These are phyloP conservation scores for Xylaria intraflava DNA, from an alignment of 495 filamentous ascomycete genomes.

Conservation along the genomic window DNA sequence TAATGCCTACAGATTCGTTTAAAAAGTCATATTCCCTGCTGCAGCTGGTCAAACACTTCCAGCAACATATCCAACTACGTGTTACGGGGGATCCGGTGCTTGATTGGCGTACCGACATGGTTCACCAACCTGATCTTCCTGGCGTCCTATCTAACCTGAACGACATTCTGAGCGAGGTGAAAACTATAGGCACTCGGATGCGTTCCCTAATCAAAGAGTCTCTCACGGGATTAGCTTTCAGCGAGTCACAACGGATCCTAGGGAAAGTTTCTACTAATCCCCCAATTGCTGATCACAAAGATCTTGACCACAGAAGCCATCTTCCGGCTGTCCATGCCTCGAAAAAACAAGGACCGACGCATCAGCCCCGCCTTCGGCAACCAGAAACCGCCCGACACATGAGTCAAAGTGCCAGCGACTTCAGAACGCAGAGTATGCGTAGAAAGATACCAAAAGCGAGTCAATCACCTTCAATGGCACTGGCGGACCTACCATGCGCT, in stretches of 20 bases:
- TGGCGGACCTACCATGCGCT: too few relatives aligned
- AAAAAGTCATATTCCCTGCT: constrained; percentile 52
- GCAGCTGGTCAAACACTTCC: constrained; percentile 63
- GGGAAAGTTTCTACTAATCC: not conserved
- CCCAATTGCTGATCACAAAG: not conserved
- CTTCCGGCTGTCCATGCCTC: not conserved
- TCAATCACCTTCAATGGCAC: not conserved
- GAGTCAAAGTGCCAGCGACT: not conserved
- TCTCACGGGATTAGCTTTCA: constrained; percentile 38
- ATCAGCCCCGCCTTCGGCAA: not conserved
- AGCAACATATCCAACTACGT: constrained; percentile 44
- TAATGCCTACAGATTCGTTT: constrained; percentile 29
- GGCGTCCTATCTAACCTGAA: constrained; percentile 42
- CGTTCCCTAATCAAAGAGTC: constrained; percentile 50
- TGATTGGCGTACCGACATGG: constrained; percentile 67
- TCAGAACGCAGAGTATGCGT: not conserved
- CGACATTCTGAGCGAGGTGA: constrained; percentile 36
- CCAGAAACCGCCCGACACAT: not conserved
- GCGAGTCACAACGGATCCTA: constrained; percentile 9
- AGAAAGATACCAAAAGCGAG: not conserved
- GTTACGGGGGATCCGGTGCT: constrained; percentile 21
- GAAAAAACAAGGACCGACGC: not conserved
- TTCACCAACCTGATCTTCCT: constrained; percentile 53
- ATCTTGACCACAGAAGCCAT: not conserved
- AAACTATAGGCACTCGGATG: constrained; percentile 52